Conservation (phyloP, 1,284 basidiomycete species). For the Microbotryum intermedium region DNA sequence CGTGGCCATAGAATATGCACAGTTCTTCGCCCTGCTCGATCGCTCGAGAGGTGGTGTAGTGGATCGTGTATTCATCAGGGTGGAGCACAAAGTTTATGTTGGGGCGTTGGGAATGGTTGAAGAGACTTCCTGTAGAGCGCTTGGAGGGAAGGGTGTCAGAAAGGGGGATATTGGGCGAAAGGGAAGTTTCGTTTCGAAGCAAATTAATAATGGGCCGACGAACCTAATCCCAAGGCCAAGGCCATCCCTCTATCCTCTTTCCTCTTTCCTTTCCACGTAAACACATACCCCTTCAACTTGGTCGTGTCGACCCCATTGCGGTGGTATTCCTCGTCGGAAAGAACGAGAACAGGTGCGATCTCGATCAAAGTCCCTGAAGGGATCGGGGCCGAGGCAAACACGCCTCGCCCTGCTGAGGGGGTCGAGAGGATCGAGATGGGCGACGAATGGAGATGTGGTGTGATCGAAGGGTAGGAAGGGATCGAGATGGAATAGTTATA, state of each 20-base stretch:
- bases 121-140: slow-evolving; percentile 55
- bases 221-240: slow-evolving; percentile 76
- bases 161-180: too few species aligned
- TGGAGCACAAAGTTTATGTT: slow-evolving; percentile 60
- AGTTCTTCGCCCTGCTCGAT: slow-evolving; percentile 61
- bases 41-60: slow-evolving; percentile 52
- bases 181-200: not conserved
- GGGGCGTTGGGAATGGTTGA: slow-evolving; percentile 61
- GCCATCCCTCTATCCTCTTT: slow-evolving; percentile 59
- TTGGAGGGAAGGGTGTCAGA: too few species aligned
- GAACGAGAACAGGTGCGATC: slow-evolving; percentile 74
- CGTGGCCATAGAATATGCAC: slow-evolving; percentile 64
- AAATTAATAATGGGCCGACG: slow-evolving; percentile 28
- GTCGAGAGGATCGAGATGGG: slow-evolving; percentile 22
- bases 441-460: slow-evolving; percentile 23
- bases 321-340: slow-evolving; percentile 59
- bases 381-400: slow-evolving; percentile 50
- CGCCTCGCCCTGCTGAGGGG: slow-evolving; percentile 28
- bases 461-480: slow-evolving; percentile 19
- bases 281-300: slow-evolving; percentile 72
- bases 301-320: slow-evolving; percentile 46
- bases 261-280: slow-evolving; percentile 57
- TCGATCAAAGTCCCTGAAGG: slow-evolving; percentile 62
- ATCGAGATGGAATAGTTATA: too few species aligned
- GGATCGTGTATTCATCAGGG: slow-evolving; percentile 51